Base-by-base conservation (phyloP, 495 filamentous ascomycete species). In the Diplogelasinospora grovesii region DNA sequence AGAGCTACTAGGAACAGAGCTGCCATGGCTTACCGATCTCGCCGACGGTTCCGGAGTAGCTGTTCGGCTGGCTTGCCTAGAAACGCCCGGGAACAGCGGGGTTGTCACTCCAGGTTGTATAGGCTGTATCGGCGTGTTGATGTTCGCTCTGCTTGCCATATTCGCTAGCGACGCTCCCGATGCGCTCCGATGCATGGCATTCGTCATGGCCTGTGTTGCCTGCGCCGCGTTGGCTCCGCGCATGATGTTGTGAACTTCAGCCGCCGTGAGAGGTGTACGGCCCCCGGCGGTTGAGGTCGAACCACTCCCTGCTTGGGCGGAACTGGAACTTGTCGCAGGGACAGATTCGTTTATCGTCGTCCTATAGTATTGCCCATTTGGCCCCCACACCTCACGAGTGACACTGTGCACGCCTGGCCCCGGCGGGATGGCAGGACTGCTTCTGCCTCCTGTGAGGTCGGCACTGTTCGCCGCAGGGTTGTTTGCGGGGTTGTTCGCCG, bases 121-220 rank as follows among this genome's bases (percentile, higher is more conserved):
- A 4, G 61, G 66, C 8, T 65, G 61, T 21, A 54, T 53, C 39
- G 46, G 49, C 38, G 30, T 52, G 25, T 46, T 53, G 30, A 43
- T 50, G 28, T 57, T 43, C 3, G 58, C 54, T 8, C 54, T 48
- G 33, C 49, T 46, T 2, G 58, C 52, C 35, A 65, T 52, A 31
- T 50, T 63, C 15, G 63, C 48, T 11, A 59, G 45, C 2, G 62
- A 65, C 13, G 62, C 61, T 28, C 63, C 66, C 5, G 69, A 68
- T 18, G 68, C 54, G 51, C 62, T 70, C 42, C 69, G 56, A 18
- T 67, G 64, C 67, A 74, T 73, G 16, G 66, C 68, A 46, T 62
- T 62, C 1, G 60, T 53, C 51, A 67, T 64, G n/a, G 47, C 46
- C 23, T 63, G 63, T 3, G 57, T 59, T 5, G 63, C 60, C 22